Base-by-base conservation (phyloP, 805 yeast genomes). In the Candida cerambycidarum region DNA sequence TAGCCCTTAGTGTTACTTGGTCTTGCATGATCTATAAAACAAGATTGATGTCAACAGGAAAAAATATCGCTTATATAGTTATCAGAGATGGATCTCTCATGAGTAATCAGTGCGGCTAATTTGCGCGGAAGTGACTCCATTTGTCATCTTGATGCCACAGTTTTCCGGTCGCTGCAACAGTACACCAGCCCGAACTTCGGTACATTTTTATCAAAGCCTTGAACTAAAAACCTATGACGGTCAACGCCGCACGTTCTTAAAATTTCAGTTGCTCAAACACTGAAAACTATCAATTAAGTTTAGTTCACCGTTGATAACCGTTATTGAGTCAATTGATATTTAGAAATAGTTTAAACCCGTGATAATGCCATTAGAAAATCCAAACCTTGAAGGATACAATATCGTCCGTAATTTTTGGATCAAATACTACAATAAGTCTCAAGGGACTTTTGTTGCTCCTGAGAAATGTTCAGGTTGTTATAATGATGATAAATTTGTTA, bases 1-100 rank as follows among this genome's bases (percentile, higher is more conserved):
- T 80, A 2, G 93, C 83, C 39, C 96, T 66, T 3, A 80, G 51
- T 0, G 97, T 89, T 4, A 86, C 74, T 56, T 86, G 95, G 1
- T 34, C 29, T 34, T 34, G 78, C 80, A 38, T 25, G 29, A 4
- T 32, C n/a, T n/a, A n/a, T n/a, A n/a, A n/a, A n/a, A n/a, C n/a
- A 3, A 18, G 11, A 6, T 12, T 17, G 25, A 10, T 28, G 31
- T 8, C 13, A 27, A 7, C 11, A 7, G 5, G 13, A 27, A 12
- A 27, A 27, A 27, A 10, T 27, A 27, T n/a, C 17, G 32, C 32
- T 29, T n/a, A n/a, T n/a, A n/a, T n/a, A n/a, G n/a, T n/a, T n/a
- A n/a, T n/a, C n/a, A n/a, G n/a, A n/a, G n/a, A n/a, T n/a, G n/a
- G n/a, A n/a, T n/a, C n/a, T n/a, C 13, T 5, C 21, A 15, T 30